Base-by-base conservation (phyloP, 2,329 filamentous ascomycete genomes). In the Achaetomium macrosporum region DNA sequence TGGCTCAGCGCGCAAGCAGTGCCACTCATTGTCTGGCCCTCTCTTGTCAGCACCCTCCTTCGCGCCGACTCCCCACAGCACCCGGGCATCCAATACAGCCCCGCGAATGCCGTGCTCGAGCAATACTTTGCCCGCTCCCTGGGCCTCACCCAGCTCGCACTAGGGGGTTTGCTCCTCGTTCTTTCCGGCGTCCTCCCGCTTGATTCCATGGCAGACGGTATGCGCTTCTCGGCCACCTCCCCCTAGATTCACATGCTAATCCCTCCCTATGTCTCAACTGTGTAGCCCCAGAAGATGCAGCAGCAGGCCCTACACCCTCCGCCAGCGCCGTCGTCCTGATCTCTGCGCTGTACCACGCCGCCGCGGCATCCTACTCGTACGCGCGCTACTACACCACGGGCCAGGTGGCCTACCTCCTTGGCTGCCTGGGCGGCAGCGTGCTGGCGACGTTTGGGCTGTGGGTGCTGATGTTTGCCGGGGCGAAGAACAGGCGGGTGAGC, bases 81-180 rank as follows among this genome's bases (percentile, higher is more conserved):
- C 4, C 25, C 25, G 16, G 37, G 43, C 2, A n/a, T 20, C 13
- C 16, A 42, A 40, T 46, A 47, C 39, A 9, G 36, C 47, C 41
- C 17, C 39, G 51, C 51, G 51, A 29, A 41, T 15, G 39, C 59
- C 81, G 83, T 71, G 20, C 73, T 89, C 31, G 86, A 90, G 68
- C 70, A 79, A 51, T 92, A 92, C 75, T 84, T 91, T 66, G 82
- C 82, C 47, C 85, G 87, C 40, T 81, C 78, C 29, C 76, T 90
- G 1, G 88, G 85, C 57, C 73, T 91, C 52, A 73, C 82, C 30
- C 76, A 90, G 42, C 72, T 90, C 19, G 72, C 82, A 10, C 70
- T 92, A 29, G 83, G 82, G 31, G 64, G 83, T 7, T 69, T 87
- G 12, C 76, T 78, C n/a, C 69, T 90, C 36, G 74, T 88, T 35